Evolutionary conservation across 805 yeast genomes (phyloP).

Genomic region (Ogataea parapolymorpha): DNA sequence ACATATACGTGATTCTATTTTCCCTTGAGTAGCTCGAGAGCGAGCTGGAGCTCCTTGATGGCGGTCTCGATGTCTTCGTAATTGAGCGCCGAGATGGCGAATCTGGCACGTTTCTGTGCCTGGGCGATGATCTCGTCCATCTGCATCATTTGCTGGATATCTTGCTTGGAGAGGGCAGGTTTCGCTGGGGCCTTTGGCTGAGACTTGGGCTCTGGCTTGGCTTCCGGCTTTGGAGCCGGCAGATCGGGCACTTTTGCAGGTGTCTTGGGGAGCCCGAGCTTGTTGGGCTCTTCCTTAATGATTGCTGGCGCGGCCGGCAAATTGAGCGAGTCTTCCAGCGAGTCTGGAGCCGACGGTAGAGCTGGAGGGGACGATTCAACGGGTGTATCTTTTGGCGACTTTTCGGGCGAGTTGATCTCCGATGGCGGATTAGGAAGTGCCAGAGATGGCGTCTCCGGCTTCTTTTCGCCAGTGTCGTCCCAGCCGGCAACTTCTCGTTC

Average conservation of each 20-base stretch:
- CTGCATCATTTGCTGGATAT: conserved; percentile 49
- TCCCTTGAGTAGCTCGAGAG: conserved; percentile 43
- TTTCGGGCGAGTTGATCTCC: conserved; percentile 10
- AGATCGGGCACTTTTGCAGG: conserved; percentile 22
- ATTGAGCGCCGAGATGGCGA: conserved; percentile 74
- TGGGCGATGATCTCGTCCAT: conserved; percentile 52
- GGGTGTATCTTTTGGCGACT: neutral
- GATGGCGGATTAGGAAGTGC: conserved; percentile 17
- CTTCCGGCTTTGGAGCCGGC: neutral
- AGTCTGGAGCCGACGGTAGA: conserved; percentile 18
- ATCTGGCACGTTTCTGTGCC: conserved; percentile 68
- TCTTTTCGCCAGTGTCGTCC: neutral
- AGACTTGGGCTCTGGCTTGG: conserved; percentile 10
- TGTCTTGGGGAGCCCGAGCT: conserved; percentile 27
- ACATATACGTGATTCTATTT: conserved; percentile 2
- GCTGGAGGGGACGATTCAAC: neutral
- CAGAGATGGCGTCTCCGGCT: neutral
- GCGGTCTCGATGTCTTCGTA: conserved; percentile 75
- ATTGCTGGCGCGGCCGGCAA: conserved; percentile 30
- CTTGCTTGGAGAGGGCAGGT: conserved; percentile 28
- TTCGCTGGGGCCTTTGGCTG: conserved; percentile 7
- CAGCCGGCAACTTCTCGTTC: conserved; percentile 22
- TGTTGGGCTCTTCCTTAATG: conserved; percentile 31
- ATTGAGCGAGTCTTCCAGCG: conserved; percentile 24
- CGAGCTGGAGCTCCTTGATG: conserved; percentile 52